Evolutionary conservation across 1,139 yeast species (phyloP), one percentile per base, ranked within the genome.

Genomic region (Dujonia santamariae): DNA sequence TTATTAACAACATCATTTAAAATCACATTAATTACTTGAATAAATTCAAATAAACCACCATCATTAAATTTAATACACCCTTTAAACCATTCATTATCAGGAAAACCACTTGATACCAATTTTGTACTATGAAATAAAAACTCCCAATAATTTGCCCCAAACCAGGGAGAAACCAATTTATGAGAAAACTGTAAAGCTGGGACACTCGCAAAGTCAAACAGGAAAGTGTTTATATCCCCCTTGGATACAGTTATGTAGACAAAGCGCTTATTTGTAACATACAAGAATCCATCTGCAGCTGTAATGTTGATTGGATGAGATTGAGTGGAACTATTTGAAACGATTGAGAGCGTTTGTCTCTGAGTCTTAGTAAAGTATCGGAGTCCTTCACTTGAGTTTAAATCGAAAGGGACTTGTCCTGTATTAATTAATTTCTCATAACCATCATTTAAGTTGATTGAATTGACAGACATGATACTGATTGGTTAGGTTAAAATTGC

Each of bases 111-210:
- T 32, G 72, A 62, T 4, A 63, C 58, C 3, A 41, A 43, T 3
- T 53, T 40, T 3, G 60, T 50, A 36, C 68, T 59, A 34, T 51
- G 61, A 45, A 74, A 70, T 29, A 64, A 37, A 31, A 71, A 63
- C 43, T 63, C 62, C 69, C 75, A 72, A 46, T 63, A 69, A 45
- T 73, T 75, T 15, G 77, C 63, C 0, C 80, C 80, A 47, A 74
- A 70, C 78, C 78, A 73, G 1, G 79, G 79, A 14, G 75, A 61
- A 36, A 66, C 61, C 32, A 73, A 43, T 35, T 61, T 56, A 46
- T 69, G 72, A 0, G 67, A 53, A 24, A 61, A 51, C 33, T 54
- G 62, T 15, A 61, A 36, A 9, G 34, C 27, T 1, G 56, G 48
- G 4, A 53, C 45, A 20, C 43, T 34, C 4, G 38, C 40, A 28